Conservation (phyloP, 2,329 filamentous ascomycete species). For the Neopestalotiopsis sp. region DNA sequence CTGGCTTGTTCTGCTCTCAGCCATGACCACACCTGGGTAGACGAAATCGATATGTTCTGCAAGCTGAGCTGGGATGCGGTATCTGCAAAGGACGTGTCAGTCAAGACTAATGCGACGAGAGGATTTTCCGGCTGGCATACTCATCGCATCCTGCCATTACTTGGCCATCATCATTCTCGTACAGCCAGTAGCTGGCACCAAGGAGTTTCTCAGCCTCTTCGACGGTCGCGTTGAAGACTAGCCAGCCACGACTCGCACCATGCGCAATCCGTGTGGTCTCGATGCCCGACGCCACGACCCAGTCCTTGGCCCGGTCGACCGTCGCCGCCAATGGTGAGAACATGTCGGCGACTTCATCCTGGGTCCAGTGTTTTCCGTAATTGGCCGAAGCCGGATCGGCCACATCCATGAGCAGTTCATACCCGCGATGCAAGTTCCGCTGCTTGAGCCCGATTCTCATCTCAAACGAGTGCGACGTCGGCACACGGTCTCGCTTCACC, state of each 20-base stretch:
- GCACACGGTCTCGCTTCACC: not conserved
- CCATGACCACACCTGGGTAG: conserved; percentile 50
- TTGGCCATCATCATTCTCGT: conserved; percentile 14
- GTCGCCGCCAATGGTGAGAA: conserved; percentile 41
- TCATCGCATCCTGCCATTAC: conserved; percentile 20
- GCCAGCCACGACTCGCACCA: conserved; percentile 28
- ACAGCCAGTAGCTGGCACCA: conserved; percentile 22
- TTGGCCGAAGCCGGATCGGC: conserved; percentile 40
- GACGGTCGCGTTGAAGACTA: conserved; percentile 22
- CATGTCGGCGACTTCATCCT: conserved; percentile 41
- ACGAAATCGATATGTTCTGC: conserved; percentile 58
- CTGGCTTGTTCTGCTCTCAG: not conserved
- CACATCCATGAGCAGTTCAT: conserved; percentile 34
- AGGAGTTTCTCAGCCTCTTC: conserved; percentile 20
- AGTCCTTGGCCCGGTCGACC: conserved; percentile 41
- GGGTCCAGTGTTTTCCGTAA: conserved; percentile 45
- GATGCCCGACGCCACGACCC: conserved; percentile 41
- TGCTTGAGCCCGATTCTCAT: conserved; percentile 27
- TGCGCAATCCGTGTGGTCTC: conserved; percentile 36
- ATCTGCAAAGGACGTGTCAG: not conserved
- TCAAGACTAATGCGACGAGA: not conserved
- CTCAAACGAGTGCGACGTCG: not conserved
- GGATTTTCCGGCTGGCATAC: conserved; percentile 22
- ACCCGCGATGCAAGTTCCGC: conserved; percentile 28
- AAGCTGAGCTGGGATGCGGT: not conserved